Conservation (phyloP, 331 rosid genomes). For the Malus hybrid region DNA sequence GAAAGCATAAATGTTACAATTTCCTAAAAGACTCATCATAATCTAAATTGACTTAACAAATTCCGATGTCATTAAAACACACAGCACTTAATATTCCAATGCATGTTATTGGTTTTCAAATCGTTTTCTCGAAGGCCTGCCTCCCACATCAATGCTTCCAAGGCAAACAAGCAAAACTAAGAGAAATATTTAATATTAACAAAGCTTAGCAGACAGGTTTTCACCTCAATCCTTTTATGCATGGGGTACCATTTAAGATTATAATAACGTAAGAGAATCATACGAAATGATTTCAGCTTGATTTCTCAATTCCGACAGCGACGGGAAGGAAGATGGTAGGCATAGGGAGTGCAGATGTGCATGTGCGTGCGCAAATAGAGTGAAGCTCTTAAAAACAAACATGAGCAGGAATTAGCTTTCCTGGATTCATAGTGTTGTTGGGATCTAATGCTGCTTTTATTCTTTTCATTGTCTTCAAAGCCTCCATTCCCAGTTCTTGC, state of each 20-base stretch:
- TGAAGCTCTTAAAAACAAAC: constrained; percentile 42
- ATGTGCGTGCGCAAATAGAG: constrained; percentile 1
- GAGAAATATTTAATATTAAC: too few relatives aligned
- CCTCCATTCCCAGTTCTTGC: constrained; percentile 38
- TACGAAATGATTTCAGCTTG: neutral
- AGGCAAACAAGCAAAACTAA: too few relatives aligned
- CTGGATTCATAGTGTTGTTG: constrained; percentile 83
- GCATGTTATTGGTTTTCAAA: too few relatives aligned
- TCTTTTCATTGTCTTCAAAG: constrained; percentile 74
- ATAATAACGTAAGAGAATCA: neutral
- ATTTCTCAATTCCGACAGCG: neutral
- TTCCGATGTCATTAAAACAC: too few relatives aligned
- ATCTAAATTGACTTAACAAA: too few relatives aligned
- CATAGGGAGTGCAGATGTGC: neutral
- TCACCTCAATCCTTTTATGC: neutral
- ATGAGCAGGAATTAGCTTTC: constrained; percentile 93
- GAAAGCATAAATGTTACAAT: too few relatives aligned
- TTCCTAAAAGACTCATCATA: too few relatives aligned
- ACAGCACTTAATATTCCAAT: too few relatives aligned
- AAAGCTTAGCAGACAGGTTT: too few relatives aligned
- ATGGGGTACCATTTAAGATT: neutral
- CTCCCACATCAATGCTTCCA: too few relatives aligned
- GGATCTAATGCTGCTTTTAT: constrained; percentile 81
- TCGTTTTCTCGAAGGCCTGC: too few relatives aligned
- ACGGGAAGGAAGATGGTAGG: neutral